Conservation (phyloP, 768 basidiomycete genomes). For the Suillus sp. region DNA sequence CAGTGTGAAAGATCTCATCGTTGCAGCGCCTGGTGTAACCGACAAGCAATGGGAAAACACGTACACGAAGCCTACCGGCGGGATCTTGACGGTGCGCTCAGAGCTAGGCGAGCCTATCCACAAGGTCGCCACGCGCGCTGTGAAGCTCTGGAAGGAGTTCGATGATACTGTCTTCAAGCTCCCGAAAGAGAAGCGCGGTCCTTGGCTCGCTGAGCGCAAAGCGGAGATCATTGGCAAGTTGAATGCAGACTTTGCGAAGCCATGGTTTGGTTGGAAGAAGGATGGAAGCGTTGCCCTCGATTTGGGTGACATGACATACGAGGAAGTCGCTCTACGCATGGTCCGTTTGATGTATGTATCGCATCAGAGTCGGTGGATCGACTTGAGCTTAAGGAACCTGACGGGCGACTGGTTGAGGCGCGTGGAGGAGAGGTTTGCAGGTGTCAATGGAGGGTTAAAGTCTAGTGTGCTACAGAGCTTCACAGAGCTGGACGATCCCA, state of each 20-base stretch:
- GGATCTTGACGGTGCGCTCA: constrained; percentile 94
- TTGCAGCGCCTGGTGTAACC: constrained; percentile 89
- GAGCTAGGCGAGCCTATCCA: constrained; percentile 99
- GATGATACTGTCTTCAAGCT: constrained; percentile 95
- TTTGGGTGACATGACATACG: constrained; percentile 97
- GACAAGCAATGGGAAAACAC: constrained; percentile 94
- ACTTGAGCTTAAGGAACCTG: constrained; percentile 86
- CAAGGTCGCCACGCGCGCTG: constrained; percentile 95
- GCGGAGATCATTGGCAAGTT: constrained; percentile 89
- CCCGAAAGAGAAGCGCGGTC: constrained; percentile 91
- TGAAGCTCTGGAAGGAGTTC: constrained; percentile 99
- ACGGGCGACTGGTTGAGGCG: constrained; percentile 97
- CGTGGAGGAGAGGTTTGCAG: constrained; percentile 93
- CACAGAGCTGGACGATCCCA: constrained; percentile 78
- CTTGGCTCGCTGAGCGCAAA: constrained; percentile 86
- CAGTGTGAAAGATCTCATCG: constrained; percentile 95
- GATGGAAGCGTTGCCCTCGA: constrained; percentile 82
- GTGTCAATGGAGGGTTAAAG: constrained; percentile 80
- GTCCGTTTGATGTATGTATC: constrained; percentile 92
- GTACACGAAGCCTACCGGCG: constrained; percentile 91
- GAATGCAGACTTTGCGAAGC: constrained; percentile 95
- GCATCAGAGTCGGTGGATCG: constrained; percentile 93
- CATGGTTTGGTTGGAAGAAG: constrained; percentile 98
- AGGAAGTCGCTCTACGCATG: constrained; percentile 92
- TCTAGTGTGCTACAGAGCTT: constrained; percentile 87